Conservation (phyloP, 352 stramenopile species). For the Phytophthora parvispora region DNA sequence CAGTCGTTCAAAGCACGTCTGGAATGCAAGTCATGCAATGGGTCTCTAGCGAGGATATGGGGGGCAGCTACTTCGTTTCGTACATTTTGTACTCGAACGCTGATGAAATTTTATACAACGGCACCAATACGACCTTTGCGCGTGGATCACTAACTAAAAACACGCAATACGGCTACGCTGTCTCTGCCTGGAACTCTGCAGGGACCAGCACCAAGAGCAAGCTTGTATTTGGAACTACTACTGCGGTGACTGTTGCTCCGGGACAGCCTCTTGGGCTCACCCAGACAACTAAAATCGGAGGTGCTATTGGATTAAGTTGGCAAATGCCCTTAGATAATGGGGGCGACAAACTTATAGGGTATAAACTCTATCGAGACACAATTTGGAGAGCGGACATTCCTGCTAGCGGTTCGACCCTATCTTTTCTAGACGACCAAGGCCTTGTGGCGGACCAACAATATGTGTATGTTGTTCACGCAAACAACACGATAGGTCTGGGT, state of each 20-base stretch:
- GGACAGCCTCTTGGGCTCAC: constrained; percentile 32
- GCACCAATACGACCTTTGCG: constrained; percentile 42
- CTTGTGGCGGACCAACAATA: constrained; percentile 46
- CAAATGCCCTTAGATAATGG: constrained; percentile 51
- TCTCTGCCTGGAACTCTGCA: constrained; percentile 51
- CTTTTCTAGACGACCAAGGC: constrained; percentile 38
- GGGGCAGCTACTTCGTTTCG: constrained; percentile 36
- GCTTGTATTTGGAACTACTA: constrained; percentile 29
- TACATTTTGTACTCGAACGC: constrained; percentile 52
- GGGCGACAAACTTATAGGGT: constrained; percentile 44
- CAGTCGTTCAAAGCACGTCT: constrained; percentile 38
- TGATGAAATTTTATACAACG: constrained; percentile 50
- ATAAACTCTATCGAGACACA: constrained; percentile 51
- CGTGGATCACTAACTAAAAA: constrained; percentile 44
- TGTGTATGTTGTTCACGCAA: constrained; percentile 50
- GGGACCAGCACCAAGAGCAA: constrained; percentile 44
- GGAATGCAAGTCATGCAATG: constrained; percentile 61
- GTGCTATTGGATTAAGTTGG: constrained; percentile 59
- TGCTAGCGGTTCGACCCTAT: constrained; percentile 1
- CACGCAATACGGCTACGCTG: constrained; percentile 55
- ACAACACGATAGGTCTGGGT: constrained; percentile 46
- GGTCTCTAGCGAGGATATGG: constrained; percentile 45
- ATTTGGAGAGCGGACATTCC: constrained; percentile 16
- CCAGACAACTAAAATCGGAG: constrained; percentile 29
- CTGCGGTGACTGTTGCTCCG: constrained; percentile 29